A percentile compares a stretch with the other conserved stretches of the same genome.
Evolutionary conservation across 345 rosid species (phyloP).

Genomic region (Arabidopsis arenosa): DNA sequence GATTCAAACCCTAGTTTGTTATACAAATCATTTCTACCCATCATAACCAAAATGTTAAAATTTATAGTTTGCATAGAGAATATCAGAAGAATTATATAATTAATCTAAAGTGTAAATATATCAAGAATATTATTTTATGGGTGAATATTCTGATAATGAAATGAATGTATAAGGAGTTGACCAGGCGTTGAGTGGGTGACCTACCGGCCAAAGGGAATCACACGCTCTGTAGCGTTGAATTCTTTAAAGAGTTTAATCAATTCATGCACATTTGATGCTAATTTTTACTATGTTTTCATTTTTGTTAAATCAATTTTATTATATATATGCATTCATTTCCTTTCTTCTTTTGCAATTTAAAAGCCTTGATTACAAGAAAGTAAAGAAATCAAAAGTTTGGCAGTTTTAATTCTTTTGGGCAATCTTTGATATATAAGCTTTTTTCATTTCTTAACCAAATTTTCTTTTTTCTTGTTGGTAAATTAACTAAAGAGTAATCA

Average conservation of each 20-base stretch:
- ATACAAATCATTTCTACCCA: slow-evolving; percentile 13
- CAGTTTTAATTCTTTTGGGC: slow-evolving; percentile 41
- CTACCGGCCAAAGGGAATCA: slow-evolving; percentile 77
- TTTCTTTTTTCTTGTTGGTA: neutral
- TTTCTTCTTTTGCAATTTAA: slow-evolving; percentile 44
- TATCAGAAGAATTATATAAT: neutral
- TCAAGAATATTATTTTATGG: neutral
- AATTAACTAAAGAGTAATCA: slow-evolving; percentile 34
- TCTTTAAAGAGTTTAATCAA: slow-evolving; percentile 64
- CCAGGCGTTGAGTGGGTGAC: slow-evolving; percentile 90
- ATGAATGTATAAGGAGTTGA: slow-evolving; percentile 50
- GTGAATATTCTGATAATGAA: slow-evolving; percentile 7
- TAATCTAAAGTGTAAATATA: neutral
- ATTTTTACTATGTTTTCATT: slow-evolving; percentile 3
- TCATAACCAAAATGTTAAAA: neutral
- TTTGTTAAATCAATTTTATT: slow-evolving; percentile 11
- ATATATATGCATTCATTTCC: slow-evolving; percentile 39
- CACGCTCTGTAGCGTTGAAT: slow-evolving; percentile 95
- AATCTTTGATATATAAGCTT: slow-evolving; percentile 40
- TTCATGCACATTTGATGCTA: slow-evolving; percentile 81
- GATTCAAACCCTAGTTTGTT: neutral
- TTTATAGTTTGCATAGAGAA: neutral
- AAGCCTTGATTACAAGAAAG: slow-evolving; percentile 38
- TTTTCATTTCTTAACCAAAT: slow-evolving; percentile 9
- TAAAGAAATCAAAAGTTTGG: slow-evolving; percentile 36